Percentiles rank a stretch among this genome's conserved stretches.
Conservation (phyloP, 805 yeast genomes). For the Komagataella mondaviorum region DNA sequence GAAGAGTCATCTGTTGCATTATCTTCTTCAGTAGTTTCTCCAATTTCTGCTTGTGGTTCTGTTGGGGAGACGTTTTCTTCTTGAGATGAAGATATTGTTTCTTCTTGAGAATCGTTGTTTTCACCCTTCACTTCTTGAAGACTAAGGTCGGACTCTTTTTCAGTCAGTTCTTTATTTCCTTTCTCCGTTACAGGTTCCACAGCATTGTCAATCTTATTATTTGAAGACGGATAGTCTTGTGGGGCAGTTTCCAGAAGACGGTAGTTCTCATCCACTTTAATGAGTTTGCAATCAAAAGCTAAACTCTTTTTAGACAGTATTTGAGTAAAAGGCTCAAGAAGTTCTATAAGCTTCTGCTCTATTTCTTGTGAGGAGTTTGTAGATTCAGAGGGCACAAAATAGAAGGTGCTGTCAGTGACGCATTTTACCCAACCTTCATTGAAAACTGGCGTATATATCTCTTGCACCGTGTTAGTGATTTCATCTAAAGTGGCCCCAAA, state of each 20-base stretch:
- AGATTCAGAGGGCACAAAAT: background rate
- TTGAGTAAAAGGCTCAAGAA: background rate
- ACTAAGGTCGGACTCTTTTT: background rate
- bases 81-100: background rate
- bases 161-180: background rate
- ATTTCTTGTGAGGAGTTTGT: background rate
- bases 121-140: background rate
- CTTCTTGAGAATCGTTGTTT: background rate
- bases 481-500: conserved; percentile 37
- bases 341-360: background rate
- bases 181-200: background rate
- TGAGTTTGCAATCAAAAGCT: background rate
- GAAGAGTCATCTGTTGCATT: background rate
- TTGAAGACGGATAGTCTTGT: background rate
- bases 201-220: background rate
- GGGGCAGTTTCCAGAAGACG: background rate
- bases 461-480: background rate
- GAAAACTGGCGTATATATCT: background rate
- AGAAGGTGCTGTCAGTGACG: background rate
- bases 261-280: background rate
- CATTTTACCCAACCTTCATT: background rate
- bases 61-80: background rate
- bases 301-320: background rate
- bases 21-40: background rate
- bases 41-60: background rate